A percentile compares a stretch with the other conserved stretches of the same genome.
phyloP scores from a whole-genome alignment of 306 rosid species.

The Inga leiocalycina region DNA sequence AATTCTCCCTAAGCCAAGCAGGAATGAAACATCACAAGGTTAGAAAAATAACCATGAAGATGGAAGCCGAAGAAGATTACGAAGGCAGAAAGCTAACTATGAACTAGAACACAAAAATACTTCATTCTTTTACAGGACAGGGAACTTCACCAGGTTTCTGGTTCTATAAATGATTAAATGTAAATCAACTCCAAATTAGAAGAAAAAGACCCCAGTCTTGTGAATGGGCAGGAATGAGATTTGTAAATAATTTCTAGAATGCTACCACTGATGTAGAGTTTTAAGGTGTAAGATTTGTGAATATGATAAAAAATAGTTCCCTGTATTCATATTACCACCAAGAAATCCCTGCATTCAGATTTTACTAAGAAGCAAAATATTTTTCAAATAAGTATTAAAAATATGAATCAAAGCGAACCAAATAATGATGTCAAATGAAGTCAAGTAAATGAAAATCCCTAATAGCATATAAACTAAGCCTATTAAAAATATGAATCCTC shows the following conservation, averaged over 20 bases:
- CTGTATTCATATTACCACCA: background rate
- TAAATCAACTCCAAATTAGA: background rate
- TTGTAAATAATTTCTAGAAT: slow-evolving; percentile 5
- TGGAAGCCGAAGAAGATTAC: background rate
- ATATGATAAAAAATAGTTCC: background rate
- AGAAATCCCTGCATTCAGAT: background rate
- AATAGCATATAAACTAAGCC: background rate
- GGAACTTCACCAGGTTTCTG: background rate
- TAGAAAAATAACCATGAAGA: background rate
- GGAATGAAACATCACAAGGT: slow-evolving; percentile 26
- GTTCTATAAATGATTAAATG: background rate
- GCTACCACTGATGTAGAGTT: background rate
- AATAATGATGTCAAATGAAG: background rate
- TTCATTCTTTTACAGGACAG: background rate
- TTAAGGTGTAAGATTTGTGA: background rate
- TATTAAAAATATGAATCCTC: background rate
- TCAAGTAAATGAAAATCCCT: background rate
- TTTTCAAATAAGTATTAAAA: background rate
- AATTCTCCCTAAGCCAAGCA: slow-evolving; percentile 74
- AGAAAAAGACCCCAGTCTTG: background rate
- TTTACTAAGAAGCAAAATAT: background rate
- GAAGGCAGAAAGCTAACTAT: background rate
- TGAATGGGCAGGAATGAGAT: background rate
- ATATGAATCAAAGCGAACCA: background rate
- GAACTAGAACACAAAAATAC: background rate